Conservation (phyloP, 169 alveolate genomes). For the Blepharisma undulans region DNA sequence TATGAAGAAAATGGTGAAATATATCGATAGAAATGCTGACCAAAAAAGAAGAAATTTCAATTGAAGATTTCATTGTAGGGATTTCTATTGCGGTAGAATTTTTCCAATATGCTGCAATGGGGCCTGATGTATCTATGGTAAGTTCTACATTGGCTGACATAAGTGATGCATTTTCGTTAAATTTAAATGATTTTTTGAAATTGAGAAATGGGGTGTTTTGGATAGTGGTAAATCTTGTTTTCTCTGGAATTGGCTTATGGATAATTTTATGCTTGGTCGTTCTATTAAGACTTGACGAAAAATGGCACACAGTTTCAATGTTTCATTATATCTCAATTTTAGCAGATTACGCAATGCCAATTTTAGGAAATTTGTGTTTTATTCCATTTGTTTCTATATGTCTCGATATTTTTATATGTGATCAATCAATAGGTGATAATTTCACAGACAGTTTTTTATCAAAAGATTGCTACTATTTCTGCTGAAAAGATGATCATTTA, state of each 20-base stretch:
- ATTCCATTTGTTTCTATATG: neutral
- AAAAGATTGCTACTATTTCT: neutral
- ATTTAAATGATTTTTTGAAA: neutral
- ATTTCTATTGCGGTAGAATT: neutral
- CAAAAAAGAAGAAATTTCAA: neutral
- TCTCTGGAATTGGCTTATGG: neutral
- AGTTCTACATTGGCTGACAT: neutral
- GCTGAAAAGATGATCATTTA: neutral
- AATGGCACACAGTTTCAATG: neutral
- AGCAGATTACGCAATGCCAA: neutral
- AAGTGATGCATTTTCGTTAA: neutral
- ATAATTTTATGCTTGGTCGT: neutral
- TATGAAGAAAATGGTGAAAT: neutral
- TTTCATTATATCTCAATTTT: neutral
- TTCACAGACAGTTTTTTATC: neutral
- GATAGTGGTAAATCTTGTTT: neutral
- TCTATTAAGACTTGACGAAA: neutral
- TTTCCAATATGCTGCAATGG: constrained; percentile 13
- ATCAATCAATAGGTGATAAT: neutral
- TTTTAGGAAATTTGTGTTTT: neutral
- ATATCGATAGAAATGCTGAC: neutral
- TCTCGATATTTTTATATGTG: constrained; percentile 25
- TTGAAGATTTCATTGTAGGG: neutral
- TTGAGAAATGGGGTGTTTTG: neutral
- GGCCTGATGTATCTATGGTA: neutral